Evolutionary conservation across 2,329 filamentous ascomycete species (phyloP).

Genomic region (Diaporthe nobilis): DNA sequence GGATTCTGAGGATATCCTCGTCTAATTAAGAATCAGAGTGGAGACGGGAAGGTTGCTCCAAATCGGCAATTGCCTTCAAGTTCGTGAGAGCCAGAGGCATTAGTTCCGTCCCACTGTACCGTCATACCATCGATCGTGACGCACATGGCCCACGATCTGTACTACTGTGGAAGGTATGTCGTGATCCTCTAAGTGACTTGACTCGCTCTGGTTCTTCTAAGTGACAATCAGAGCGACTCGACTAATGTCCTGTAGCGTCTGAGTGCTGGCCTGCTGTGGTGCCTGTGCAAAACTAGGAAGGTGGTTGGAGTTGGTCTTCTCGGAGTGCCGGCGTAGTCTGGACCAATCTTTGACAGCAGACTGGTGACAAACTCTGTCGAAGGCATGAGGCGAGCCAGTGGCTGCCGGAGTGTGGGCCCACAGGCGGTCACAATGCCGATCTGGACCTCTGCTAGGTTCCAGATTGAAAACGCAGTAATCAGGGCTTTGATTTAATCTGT

Average conservation of each 20-base stretch:
- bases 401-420: not conserved
- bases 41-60: not conserved
- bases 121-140: not conserved
- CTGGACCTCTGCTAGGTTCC: not conserved
- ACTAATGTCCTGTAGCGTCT: not conserved
- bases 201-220: not conserved
- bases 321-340: not conserved
- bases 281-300: not conserved
- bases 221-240: not conserved
- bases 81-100: not conserved
- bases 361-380: not conserved
- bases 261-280: not conserved
- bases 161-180: not conserved
- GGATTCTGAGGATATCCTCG: not conserved
- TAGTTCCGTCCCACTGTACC: not conserved
- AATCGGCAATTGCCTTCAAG: not conserved
- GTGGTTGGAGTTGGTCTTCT: not conserved
- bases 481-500: no score
- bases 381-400: not conserved
- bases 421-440: not conserved
- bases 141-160: not conserved
- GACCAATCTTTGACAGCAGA: not conserved
- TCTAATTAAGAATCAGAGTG: not conserved
- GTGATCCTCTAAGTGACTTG: not conserved
- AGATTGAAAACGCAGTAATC: not conserved